Base-by-base conservation (phyloP, 345 rosid genomes). In the Cardamine chenopodiifolia region DNA sequence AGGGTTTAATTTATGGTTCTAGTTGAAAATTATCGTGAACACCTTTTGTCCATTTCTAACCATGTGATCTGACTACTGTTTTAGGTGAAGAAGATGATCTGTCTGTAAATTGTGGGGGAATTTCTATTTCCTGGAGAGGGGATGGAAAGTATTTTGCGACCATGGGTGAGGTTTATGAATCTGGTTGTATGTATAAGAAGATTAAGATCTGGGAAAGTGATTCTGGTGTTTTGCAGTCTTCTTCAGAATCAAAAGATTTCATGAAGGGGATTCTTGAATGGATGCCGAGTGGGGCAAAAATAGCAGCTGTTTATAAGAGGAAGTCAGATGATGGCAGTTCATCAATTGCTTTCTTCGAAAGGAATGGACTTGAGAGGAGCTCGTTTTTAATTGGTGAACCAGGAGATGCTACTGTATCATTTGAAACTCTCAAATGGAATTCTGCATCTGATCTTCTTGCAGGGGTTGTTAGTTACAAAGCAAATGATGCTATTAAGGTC, bases 231-330 rank as follows among this genome's bases (percentile, higher is more conserved):
- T 63, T 88, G 78, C 97, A 83, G 82, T 85, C 96, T 75, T 71
- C 90, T 68, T 89, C 99, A 37, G 96, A 89, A 77, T 37, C 85
- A 37, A 88, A 86, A 79, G 68, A 79, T 50, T 87, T 89, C 72
- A 78, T 79, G 84, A 94, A 91, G 62, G 83, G 82, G 68, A 76
- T 85, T 73, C 75, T 95, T 81, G 98, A 90, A 42, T 95, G 99
- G 99, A 95, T 95, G 99, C 99, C 99, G 15, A 92, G 90, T 75
- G 99, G 98, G 53, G 97, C 92, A 5, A 95, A 90, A 74, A 86
- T 95, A 70, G 97, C 92, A n/a, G 85, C 92, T 53, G 92, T 88
- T 60, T 84, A 79, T 82, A 85, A 85, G 40, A 76, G 78, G 79
- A 86, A 84, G 76, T 77, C 74, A 6, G 92, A 89, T 60, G 83